These are phyloP conservation scores for Dactylis glomerata DNA, from an alignment of 176 grass and related monocot genomes.

Conservation along the genomic window DNA sequence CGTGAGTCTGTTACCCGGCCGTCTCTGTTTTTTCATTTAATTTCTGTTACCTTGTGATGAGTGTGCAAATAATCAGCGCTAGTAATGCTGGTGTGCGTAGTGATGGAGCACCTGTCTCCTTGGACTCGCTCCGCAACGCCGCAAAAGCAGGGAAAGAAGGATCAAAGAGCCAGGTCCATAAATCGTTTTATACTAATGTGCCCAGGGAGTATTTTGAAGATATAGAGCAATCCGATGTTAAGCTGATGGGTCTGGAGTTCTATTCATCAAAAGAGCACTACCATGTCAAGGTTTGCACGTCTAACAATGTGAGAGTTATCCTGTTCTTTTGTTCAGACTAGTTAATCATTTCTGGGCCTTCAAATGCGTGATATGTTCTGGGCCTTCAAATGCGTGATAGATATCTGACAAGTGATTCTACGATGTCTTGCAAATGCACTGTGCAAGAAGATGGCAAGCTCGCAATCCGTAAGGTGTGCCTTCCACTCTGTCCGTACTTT, in stretches of 20 bases:
- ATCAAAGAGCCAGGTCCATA: slow-evolving; percentile 28
- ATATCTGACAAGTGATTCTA: slow-evolving; percentile 60
- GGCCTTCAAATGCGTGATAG: slow-evolving; percentile 26
- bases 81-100: slow-evolving; percentile 9
- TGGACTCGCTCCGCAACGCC: slow-evolving; percentile 27
- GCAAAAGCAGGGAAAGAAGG: slow-evolving; percentile 8
- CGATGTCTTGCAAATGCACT: slow-evolving; percentile 67
- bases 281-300: background rate
- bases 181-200: slow-evolving; percentile 33
- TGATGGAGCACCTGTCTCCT: background rate
- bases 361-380: slow-evolving; percentile 15
- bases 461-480: slow-evolving; percentile 53
- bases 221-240: slow-evolving; percentile 12
- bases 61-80: background rate
- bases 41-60: background rate
- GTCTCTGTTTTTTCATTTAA: background rate
- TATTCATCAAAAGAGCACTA: slow-evolving; percentile 33
- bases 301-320: background rate
- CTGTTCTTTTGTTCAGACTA: background rate
- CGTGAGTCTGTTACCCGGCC: too few species aligned
- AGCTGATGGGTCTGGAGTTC: slow-evolving; percentile 27
- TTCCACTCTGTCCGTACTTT: background rate
- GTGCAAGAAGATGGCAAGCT: slow-evolving; percentile 44
- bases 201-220: slow-evolving; percentile 24
- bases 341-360: background rate